phyloP scores from a whole-genome alignment of 2,329 filamentous ascomycete genomes.

The Arthrobotrys sphaeroides region DNA sequence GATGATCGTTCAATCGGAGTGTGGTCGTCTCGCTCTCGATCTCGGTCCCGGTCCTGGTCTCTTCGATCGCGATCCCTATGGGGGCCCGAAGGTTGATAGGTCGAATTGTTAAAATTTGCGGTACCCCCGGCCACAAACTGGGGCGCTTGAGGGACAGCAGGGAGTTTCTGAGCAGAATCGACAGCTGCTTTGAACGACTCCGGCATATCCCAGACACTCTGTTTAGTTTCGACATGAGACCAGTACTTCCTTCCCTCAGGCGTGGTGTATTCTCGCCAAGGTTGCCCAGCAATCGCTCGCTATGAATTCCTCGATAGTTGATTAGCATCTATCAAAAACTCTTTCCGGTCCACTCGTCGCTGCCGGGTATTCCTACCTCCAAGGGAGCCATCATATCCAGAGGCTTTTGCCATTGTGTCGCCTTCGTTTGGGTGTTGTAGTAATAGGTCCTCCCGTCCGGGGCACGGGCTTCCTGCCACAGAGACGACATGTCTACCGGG shows the following conservation, averaged over 20 bases:
- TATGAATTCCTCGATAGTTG: conserved; percentile 61
- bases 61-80: conserved; percentile 61
- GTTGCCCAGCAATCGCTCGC: conserved; percentile 82
- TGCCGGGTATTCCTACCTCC: conserved; percentile 71
- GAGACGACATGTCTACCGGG: conserved; percentile 62
- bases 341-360: conserved; percentile 1
- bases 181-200: conserved; percentile 80
- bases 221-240: conserved; percentile 90
- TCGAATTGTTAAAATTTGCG: conserved; percentile 60
- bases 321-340: conserved; percentile 6
- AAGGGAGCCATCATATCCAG: conserved; percentile 83
- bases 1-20: conserved; percentile 65
- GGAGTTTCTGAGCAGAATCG: conserved; percentile 62
- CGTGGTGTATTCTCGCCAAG: conserved; percentile 92
- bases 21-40: conserved; percentile 62
- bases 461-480: conserved; percentile 84
- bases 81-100: conserved; percentile 50
- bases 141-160: conserved; percentile 57
- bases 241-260: conserved; percentile 91
- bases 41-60: conserved; percentile 65
- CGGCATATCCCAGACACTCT: conserved; percentile 95
- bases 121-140: conserved; percentile 71
- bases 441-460: conserved; percentile 88
- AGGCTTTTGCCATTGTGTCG: conserved; percentile 94
- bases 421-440: conserved; percentile 85